Evolutionary conservation across 2,329 filamentous ascomycete species (phyloP).

Genomic region (Aspergillus uvarum): DNA sequence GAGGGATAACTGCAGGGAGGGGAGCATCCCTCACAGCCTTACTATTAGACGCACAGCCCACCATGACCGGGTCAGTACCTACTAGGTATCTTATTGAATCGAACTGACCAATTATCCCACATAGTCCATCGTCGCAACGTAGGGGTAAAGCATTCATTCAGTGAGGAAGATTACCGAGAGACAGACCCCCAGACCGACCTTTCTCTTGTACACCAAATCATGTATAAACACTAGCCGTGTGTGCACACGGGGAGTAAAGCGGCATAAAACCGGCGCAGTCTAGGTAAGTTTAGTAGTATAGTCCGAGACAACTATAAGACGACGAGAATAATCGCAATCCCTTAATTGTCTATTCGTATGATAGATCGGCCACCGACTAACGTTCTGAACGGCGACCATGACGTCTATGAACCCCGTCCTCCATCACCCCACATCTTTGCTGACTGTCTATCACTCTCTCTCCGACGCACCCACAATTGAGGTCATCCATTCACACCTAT

Average conservation of each 20-base stretch:
- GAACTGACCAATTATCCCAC: too few relatives aligned
- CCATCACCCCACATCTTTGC: neutral
- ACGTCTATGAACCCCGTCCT: neutral
- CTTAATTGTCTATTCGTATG: too few relatives aligned
- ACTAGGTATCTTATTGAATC: too few relatives aligned
- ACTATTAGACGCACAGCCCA: too few relatives aligned
- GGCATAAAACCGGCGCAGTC: neutral
- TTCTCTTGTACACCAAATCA: too few relatives aligned
- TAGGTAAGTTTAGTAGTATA: neutral
- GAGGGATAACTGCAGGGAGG: neutral
- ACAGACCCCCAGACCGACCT: too few relatives aligned
- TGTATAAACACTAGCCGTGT: neutral
- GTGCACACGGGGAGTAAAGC: neutral
- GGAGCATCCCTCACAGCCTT: neutral
- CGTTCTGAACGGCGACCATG: neutral
- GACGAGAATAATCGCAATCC: too few relatives aligned
- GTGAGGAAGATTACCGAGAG: too few relatives aligned
- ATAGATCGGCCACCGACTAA: neutral
- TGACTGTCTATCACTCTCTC: neutral
- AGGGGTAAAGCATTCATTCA: too few relatives aligned
- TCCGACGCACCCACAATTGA: neutral
- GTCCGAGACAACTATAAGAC: neutral
- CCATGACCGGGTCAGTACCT: too few relatives aligned
- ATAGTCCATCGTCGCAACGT: too few relatives aligned
- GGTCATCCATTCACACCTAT: neutral